Evolutionary conservation across 306 rosid species (phyloP).

Genomic region (Acacia melanoxylon): DNA sequence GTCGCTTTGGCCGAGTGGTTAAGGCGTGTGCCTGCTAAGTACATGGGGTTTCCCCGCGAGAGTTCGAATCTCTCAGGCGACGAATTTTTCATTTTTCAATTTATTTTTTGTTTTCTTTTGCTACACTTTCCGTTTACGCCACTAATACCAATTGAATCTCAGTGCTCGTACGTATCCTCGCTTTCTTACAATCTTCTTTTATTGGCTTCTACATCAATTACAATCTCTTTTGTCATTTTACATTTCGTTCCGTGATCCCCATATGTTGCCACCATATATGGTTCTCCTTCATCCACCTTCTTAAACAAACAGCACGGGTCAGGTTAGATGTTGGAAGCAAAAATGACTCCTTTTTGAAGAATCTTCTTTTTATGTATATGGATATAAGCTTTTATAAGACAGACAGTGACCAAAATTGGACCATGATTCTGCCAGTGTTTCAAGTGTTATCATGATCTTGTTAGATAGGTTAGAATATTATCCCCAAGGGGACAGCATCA

Average conservation of each 20-base stretch:
- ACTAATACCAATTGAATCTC: background rate
- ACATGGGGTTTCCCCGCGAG: slow-evolving; percentile 91
- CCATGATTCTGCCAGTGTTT: background rate
- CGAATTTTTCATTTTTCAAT: background rate
- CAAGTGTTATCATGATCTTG: background rate
- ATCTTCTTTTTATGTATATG: background rate
- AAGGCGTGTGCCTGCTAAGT: slow-evolving; percentile 95
- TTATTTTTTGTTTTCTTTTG: background rate
- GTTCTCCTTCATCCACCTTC: background rate
- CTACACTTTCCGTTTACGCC: background rate
- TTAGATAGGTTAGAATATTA: background rate
- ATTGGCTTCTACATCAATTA: background rate
- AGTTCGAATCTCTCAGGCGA: slow-evolving; percentile 90
- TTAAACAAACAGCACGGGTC: background rate
- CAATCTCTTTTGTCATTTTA: background rate
- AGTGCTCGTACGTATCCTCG: background rate
- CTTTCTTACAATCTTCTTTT: background rate
- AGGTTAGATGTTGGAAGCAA: background rate
- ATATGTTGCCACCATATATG: background rate
- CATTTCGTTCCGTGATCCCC: background rate
- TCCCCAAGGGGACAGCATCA: slow-evolving; percentile 75
- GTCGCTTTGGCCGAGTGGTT: slow-evolving; percentile 96
- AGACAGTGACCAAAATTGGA: background rate
- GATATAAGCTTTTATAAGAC: background rate
- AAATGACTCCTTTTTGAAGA: background rate